These are phyloP conservation scores for Aciculosporium take DNA, from an alignment of 2,329 filamentous ascomycete genomes.

Conservation along the genomic window DNA sequence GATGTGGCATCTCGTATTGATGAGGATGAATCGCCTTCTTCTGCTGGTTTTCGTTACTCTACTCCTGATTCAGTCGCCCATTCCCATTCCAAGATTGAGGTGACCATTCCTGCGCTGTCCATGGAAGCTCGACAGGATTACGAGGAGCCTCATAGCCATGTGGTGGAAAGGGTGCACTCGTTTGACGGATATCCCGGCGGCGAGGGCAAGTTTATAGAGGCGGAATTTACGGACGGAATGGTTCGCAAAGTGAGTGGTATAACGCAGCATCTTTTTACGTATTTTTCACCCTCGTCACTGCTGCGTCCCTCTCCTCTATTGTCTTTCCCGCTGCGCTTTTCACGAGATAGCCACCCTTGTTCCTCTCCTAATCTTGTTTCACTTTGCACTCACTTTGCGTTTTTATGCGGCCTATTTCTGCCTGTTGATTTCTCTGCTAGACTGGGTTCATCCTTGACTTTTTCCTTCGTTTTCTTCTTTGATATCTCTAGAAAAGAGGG, in stretches of 20 bases:
- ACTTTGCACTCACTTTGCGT: not conserved
- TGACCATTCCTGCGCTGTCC: conserved; percentile 17
- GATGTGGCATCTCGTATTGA: not conserved
- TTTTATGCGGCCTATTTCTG: not conserved
- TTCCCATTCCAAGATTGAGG: conserved; percentile 15
- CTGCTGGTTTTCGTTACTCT: no score
- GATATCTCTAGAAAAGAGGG: not conserved
- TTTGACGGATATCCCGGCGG: conserved; percentile 14
- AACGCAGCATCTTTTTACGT: not conserved
- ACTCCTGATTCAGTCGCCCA: no score
- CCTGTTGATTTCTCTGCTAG: not conserved
- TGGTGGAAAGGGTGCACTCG: conserved; percentile 23
- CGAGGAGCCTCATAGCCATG: conserved; percentile 18
- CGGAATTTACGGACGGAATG: conserved; percentile 33
- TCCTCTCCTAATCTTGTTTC: not conserved
- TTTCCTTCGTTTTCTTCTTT: not conserved
- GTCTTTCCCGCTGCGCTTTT: not conserved
- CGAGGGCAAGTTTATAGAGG: conserved; percentile 16
- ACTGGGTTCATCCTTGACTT: not conserved
- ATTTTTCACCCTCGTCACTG: not conserved
- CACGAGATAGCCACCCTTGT: no score
- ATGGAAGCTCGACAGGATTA: conserved; percentile 17
- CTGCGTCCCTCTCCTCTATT: not conserved
- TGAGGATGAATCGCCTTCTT: no score
- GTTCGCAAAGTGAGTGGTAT: conserved; percentile 23